These are phyloP conservation scores for Vanrija humicola DNA, from an alignment of 1,284 basidiomycete genomes.

Conservation along the genomic window DNA sequence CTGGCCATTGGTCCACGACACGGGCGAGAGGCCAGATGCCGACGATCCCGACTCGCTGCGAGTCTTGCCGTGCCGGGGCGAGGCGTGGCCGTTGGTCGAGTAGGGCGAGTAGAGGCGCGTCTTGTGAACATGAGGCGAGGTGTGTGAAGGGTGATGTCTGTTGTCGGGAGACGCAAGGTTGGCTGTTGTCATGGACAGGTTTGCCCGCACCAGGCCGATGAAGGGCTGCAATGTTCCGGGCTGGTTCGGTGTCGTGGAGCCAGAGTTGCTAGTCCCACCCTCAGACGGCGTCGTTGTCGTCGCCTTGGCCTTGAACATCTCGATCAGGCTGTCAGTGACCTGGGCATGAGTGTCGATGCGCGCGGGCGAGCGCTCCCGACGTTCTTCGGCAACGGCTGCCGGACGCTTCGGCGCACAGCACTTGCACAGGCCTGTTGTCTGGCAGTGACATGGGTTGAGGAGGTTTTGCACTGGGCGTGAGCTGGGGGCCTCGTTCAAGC, in stretches of 20 bases:
- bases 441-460: conserved; percentile 51
- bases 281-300: conserved; percentile 11
- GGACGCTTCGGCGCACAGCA: conserved; percentile 56
- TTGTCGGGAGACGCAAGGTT: conserved; percentile 30
- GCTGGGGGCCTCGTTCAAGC: conserved; percentile 49
- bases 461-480: conserved; percentile 30
- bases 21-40: conserved; percentile 1
- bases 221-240: conserved; percentile 3
- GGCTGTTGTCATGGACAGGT: conserved; percentile 11
- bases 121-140: conserved; percentile 45
- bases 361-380: background rate
- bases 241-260: conserved; percentile 13
- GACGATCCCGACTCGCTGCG: conserved; percentile 10
- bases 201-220: background rate
- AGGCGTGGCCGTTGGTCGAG: conserved; percentile 25
- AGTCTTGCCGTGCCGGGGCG: conserved; percentile 21
- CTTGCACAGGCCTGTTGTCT: conserved; percentile 49
- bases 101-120: conserved; percentile 49
- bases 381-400: background rate
- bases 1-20: background rate
- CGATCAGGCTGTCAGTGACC: conserved; percentile 28
- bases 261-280: conserved; percentile 1
- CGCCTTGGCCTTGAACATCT: conserved; percentile 34
- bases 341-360: conserved; percentile 4
- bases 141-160: conserved; percentile 43